Conservation (phyloP, 352 stramenopile genomes). For the Peronospora belbahrii region DNA sequence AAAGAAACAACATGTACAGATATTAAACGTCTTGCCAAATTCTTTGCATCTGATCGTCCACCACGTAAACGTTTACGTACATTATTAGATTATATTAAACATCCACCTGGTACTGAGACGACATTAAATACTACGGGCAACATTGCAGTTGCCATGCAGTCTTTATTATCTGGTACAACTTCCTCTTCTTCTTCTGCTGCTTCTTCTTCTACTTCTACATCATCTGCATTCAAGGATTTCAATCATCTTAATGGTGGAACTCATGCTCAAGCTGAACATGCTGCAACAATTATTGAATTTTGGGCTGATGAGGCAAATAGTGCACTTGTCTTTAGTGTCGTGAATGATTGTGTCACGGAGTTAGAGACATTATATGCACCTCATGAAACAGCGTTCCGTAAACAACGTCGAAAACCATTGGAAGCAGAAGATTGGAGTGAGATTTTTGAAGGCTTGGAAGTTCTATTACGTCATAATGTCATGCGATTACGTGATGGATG, state of each 20-base stretch:
- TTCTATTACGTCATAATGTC: slow-evolving; percentile 71
- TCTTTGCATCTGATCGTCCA: slow-evolving; percentile 74
- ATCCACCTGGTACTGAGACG: slow-evolving; percentile 22
- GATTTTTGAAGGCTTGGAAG: slow-evolving; percentile 80
- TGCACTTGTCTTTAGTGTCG: slow-evolving; percentile 65
- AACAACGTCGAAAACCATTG: slow-evolving; percentile 70
- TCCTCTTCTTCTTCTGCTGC: no score
- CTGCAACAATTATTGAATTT: slow-evolving; percentile 53
- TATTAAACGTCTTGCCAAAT: slow-evolving; percentile 80
- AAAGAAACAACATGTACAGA: slow-evolving; percentile 34
- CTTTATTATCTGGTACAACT: slow-evolving; percentile 34
- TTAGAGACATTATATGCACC: slow-evolving; percentile 78
- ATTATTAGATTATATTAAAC: slow-evolving; percentile 80
- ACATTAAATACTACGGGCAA: slow-evolving; percentile 32
- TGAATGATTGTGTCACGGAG: slow-evolving; percentile 76
- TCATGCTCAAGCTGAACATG: slow-evolving; percentile 32
- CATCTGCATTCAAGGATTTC: no score
- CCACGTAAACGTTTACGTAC: slow-evolving; percentile 79
- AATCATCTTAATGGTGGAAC: slow-evolving; percentile 1
- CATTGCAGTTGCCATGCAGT: slow-evolving; percentile 63
- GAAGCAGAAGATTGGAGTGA: slow-evolving; percentile 86
- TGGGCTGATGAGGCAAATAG: slow-evolving; percentile 66
- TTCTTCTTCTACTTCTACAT: no score
- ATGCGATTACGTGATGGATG: slow-evolving; percentile 63
- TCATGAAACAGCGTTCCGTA: slow-evolving; percentile 75